Evolutionary conservation across 371 early-diverging fungal genomes (phyloP), one percentile per base, ranked within the genome.

Genomic region (Coemansia sp.): DNA sequence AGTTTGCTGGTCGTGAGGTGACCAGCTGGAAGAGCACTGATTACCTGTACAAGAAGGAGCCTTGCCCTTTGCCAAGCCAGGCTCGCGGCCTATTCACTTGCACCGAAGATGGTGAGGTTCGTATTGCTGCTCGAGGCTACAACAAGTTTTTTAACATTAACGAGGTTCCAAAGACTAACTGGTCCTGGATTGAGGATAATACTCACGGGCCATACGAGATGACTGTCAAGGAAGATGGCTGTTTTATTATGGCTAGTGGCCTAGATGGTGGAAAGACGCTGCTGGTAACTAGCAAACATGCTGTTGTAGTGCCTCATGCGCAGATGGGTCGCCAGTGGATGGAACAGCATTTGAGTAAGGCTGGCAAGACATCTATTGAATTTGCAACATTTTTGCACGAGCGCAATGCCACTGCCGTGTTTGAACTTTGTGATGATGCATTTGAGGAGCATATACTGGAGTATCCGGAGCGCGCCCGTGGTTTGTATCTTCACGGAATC

Each of bases 151-250:
- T 95, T 77, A 95, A 95, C 63, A 47, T 91, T 13, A 78, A 80
- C 6, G 91, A 92, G 66, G 86, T 88, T 6, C 40, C 66, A 6
- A 67, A 61, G 14, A 89, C 91, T 4, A 63, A 85, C 75, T 87
- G 88, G 89, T 73, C 82, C 10, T 77, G 78, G 29, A 75, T 95
- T 14, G 74, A 80, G 37, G 61, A 51, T 5, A 73, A 90, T 11
- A 92, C 94, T 0, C 50, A 64, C 5, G 94, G 93, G 0, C 98
- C 98, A 2, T 97, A 91, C 70, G 92, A 95, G 75, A 84, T 93
- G 11, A 95, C 95, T 0, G 82, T 92, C 42, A 97, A 97, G 80
- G 97, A 97, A 71, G 96, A 97, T 71, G 98, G 98, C 11, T 97
- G 98, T 71, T 90, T 97, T 63, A 93, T 95, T 42, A 90, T 93